Conservation (phyloP, 257 asterid genomes). For the Oldenlandia corymbosa region DNA sequence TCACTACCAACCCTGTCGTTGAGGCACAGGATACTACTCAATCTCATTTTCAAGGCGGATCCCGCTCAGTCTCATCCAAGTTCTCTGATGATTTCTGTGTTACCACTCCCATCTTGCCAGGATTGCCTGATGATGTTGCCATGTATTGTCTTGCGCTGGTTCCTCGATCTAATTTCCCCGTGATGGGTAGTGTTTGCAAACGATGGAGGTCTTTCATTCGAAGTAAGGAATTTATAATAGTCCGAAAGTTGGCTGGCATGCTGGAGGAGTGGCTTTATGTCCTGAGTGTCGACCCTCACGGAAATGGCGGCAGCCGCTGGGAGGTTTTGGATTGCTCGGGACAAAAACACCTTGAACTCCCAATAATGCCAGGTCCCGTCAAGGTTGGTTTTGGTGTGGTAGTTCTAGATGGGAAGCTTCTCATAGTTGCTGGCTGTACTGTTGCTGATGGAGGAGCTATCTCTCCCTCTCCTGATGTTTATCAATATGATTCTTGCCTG, state of each 20-base stretch:
- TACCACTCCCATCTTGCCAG: constrained; percentile 60
- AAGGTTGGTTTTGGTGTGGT: constrained; percentile 57
- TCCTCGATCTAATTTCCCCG: constrained; percentile 59
- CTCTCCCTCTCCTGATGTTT: constrained; percentile 54
- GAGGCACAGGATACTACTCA: constrained; percentile 23
- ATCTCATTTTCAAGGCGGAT: constrained; percentile 25
- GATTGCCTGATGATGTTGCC: constrained; percentile 80
- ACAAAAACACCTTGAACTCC: constrained; percentile 40
- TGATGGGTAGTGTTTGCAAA: constrained; percentile 67
- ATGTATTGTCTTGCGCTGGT: constrained; percentile 77
- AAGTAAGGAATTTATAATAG: constrained; percentile 60
- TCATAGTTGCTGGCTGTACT: constrained; percentile 62
- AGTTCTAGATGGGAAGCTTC: constrained; percentile 67
- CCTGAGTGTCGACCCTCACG: constrained; percentile 48
- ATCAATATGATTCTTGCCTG: constrained; percentile 76
- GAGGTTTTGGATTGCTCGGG: constrained; percentile 70
- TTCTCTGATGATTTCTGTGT: constrained; percentile 23
- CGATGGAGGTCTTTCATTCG: constrained; percentile 66
- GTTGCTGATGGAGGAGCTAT: constrained; percentile 33
- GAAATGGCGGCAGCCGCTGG: constrained; percentile 64
- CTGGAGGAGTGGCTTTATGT: constrained; percentile 88
- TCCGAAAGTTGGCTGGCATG: constrained; percentile 66
- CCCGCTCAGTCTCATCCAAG: constrained; percentile 27
- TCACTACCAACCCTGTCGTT: constrained; percentile 28
- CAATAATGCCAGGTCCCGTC: constrained; percentile 62